Conservation (phyloP, 371 early-diverging fungal genomes). For the Rhizomucor miehei region DNA sequence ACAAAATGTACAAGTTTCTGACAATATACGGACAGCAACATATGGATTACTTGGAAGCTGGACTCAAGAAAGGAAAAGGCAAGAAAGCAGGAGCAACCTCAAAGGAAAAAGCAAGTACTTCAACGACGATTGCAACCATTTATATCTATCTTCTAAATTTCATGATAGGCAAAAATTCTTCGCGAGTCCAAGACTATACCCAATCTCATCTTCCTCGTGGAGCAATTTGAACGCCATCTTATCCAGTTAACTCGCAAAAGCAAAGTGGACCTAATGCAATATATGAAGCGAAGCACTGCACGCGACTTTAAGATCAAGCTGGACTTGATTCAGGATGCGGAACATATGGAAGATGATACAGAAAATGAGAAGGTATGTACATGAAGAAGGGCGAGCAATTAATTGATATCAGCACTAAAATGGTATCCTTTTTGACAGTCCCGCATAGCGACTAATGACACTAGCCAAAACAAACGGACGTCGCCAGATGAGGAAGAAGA, state of each 20-base stretch:
- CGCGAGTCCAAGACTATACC: constrained; percentile 69
- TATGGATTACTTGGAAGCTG: background rate
- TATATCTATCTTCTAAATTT: background rate
- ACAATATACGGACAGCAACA: constrained; percentile 39
- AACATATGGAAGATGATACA: constrained; percentile 2
- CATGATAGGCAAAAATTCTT: constrained; percentile 43
- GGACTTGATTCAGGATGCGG: constrained; percentile 26
- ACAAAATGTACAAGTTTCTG: constrained; percentile 49
- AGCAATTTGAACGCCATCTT: constrained; percentile 67
- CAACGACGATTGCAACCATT: background rate
- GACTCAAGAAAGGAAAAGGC: constrained; percentile 14
- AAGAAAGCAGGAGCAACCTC: constrained; percentile 4
- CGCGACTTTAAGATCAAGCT: constrained; percentile 68
- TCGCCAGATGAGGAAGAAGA: too few relatives aligned
- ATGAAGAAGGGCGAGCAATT: too few relatives aligned
- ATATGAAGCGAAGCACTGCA: constrained; percentile 67
- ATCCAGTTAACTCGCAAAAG: constrained; percentile 64
- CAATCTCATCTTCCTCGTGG: constrained; percentile 59
- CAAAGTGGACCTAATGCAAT: constrained; percentile 64
- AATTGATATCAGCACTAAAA: too few relatives aligned
- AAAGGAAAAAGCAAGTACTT: constrained; percentile 1
- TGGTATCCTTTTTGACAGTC: too few relatives aligned
- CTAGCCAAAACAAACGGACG: too few relatives aligned
- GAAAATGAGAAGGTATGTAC: constrained; percentile 1
- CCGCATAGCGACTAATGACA: too few relatives aligned